phyloP scores from a whole-genome alignment of 345 rosid species.

The Heritiera littoralis region DNA sequence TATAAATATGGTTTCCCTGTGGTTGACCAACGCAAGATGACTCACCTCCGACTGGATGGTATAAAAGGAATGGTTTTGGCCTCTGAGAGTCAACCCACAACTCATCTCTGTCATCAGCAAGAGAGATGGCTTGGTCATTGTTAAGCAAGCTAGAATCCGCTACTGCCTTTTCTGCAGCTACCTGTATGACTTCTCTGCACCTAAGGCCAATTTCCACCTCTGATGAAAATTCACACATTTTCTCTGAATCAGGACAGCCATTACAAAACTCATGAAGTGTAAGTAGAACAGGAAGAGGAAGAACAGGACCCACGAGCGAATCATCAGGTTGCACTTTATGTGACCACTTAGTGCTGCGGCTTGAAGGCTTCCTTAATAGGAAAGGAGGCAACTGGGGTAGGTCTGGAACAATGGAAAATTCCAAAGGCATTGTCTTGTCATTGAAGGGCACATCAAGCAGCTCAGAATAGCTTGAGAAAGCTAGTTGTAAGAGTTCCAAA shows the following conservation, averaged over 20 bases:
- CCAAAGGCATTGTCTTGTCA: conserved; percentile 47
- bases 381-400: conserved; percentile 63
- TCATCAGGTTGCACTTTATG: conserved; percentile 39
- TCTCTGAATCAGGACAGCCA: conserved; percentile 43
- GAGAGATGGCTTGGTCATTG: conserved; percentile 38
- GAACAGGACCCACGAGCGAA: conserved; percentile 62
- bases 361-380: conserved; percentile 53
- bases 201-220: conserved; percentile 40
- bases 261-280: conserved; percentile 47
- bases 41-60: conserved; percentile 37
- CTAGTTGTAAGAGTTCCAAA: conserved; percentile 50
- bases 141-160: conserved; percentile 26
- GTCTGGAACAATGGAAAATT: conserved; percentile 63
- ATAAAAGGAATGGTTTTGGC: conserved; percentile 40
- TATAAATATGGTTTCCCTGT: conserved; percentile 1
- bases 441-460: conserved; percentile 42
- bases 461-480: conserved; percentile 67
- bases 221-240: conserved; percentile 37
- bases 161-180: conserved; percentile 40
- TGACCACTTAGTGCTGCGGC: conserved; percentile 59
- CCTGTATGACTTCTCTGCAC: conserved; percentile 53
- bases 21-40: conserved; percentile 15
- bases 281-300: conserved; percentile 56
- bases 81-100: conserved; percentile 29
- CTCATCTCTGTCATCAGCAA: conserved; percentile 39